Base-by-base conservation (phyloP, 306 rosid species). In the Vigna nakashimae region DNA sequence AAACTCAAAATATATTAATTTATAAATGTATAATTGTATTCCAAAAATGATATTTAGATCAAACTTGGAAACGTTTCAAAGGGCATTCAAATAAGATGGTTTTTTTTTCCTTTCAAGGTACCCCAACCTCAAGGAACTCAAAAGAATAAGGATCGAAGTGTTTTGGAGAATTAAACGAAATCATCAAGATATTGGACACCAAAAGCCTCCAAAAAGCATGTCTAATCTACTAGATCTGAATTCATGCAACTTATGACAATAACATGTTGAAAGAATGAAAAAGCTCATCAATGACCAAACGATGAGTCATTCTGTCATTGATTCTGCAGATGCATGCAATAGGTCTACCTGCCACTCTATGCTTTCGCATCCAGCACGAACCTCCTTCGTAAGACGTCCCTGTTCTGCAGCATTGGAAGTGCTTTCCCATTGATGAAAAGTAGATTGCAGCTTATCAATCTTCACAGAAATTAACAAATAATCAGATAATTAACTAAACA, bases 341-440 rank as follows among this genome's bases (percentile, higher is more conserved):
- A 7, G 45, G 48, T 57, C 67, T 90, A 96, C 99, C 98, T 96
- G 98, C 99, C 99, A 96, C 42, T 86, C 98, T 76, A 95, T 79
- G 81, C 97, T 91, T 71, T 87, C 97, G 38, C 98, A 92, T 75
- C 75, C 75, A 74, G 97, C 53, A 56, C 90, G 65, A 71, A 95
- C 84, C 76, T 90, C 97, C 84, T 90, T 91, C 32, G 87, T 70
- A 75, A 87, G 89, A 51, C 51, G 88, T 40, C 66, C 49, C 82
- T 84, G 91, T 83, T 92, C 92, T 16, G 69, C 93, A 14, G 78
- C 16, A 70, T 80, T 82, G 69, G 90, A 69, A 69, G 76, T 52
- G 58, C 63, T 82, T 79, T 91, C 87, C 99, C 98, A 92, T 87
- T 92, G 96, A 78, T 87, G 91, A 86, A 91, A 92, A 65, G 89